A percentile compares a stretch with the other conserved stretches of the same genome.
These are phyloP conservation scores for Eucalyptus sp. DNA, from an alignment of 345 rosid species.

Conservation along the genomic window DNA sequence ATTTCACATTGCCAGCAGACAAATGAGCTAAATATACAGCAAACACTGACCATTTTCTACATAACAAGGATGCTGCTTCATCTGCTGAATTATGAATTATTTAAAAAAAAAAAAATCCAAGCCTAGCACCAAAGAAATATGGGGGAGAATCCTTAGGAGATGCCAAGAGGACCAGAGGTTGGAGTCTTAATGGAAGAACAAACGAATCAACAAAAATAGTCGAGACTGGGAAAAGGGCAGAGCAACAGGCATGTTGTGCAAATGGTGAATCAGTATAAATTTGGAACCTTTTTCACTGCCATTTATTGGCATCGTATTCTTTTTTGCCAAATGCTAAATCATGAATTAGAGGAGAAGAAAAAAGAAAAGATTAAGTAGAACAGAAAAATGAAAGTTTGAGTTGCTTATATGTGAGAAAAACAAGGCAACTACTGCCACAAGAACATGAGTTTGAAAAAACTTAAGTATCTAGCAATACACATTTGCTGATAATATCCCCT, in stretches of 20 bases:
- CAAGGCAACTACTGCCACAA: background rate
- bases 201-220: background rate
- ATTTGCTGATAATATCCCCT: background rate
- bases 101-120: background rate
- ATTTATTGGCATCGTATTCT: background rate
- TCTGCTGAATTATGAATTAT: background rate
- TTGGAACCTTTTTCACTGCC: background rate
- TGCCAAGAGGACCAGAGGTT: background rate
- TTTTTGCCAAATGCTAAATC: background rate
- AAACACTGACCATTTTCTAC: background rate
- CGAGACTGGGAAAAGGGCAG: background rate
- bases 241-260: background rate
- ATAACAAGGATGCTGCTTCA: background rate
- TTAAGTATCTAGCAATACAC: background rate
- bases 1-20: background rate
- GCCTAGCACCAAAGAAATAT: background rate
- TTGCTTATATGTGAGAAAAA: background rate
- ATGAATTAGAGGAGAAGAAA: background rate
- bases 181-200: background rate
- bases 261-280: background rate
- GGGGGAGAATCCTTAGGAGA: background rate
- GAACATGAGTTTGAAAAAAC: background rate
- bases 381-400: background rate
- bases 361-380: background rate
- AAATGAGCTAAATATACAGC: background rate